phyloP scores from a whole-genome alignment of 371 early-diverging fungal genomes.

The Dentiscutata heterogama region DNA sequence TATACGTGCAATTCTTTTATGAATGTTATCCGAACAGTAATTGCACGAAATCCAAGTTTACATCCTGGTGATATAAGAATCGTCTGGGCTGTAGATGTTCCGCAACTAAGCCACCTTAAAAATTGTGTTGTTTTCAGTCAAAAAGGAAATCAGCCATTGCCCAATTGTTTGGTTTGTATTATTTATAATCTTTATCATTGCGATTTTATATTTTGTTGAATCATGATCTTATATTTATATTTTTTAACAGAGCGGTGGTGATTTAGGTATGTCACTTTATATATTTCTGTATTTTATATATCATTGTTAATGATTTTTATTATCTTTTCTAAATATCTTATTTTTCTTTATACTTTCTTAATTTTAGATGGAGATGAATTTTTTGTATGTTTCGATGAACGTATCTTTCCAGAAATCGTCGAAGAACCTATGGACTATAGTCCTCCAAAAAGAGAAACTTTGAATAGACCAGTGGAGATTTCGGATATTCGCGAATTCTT shows the following conservation, averaged over 20 bases:
- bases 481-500: constrained; percentile 74
- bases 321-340: not conserved
- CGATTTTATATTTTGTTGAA: not conserved
- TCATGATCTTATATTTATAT: not conserved
- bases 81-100: constrained; percentile 72
- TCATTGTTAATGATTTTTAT: not conserved
- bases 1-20: not conserved
- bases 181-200: not conserved
- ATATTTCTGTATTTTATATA: no score
- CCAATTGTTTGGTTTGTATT: constrained; percentile 57
- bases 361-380: constrained; percentile 31
- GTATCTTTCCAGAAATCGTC: constrained; percentile 61
- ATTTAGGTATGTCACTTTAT: constrained; percentile 71
- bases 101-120: constrained; percentile 64
- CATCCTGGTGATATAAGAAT: constrained; percentile 89
- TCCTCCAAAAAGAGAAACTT: constrained; percentile 51
- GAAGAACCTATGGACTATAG: constrained; percentile 72
- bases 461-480: constrained; percentile 59
- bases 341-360: not conserved
- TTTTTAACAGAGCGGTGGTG: constrained; percentile 82
- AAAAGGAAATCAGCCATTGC: constrained; percentile 77
- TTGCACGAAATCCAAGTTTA: constrained; percentile 80
- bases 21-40: constrained; percentile 49
- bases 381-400: constrained; percentile 76
- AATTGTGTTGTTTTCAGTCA: constrained; percentile 85